Base-by-base conservation (phyloP, 2,329 filamentous ascomycete species). In the Alternaria consortialis region DNA sequence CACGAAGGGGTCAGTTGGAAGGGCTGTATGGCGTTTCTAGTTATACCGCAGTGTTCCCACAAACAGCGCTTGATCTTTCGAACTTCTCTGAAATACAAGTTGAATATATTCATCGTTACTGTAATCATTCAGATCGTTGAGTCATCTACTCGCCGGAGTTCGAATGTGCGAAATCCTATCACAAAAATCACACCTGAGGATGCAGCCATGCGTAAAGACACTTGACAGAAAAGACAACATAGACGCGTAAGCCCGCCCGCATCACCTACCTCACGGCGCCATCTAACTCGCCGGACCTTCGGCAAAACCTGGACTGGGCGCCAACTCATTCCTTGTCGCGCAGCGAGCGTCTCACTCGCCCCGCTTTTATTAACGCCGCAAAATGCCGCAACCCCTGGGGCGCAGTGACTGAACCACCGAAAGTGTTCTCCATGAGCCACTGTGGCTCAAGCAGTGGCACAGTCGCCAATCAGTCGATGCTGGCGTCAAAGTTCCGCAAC, bases 321-420 rank as follows among this genome's bases (percentile, higher is more conserved):
- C 36, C 39, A 47, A 23, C 43, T 5, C 32, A 36, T 13, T 17
- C 39, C 39, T 25, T 11, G 7, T 7, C 11, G 20, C 12, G 39
- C 39, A 2, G 32, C 51, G 31, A 53, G 58, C 53, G 47, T 44
- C 25, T 48, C 47, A 48, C 47, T 32, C 25, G 31, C 25, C 40
- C 34, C 37, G 32, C 43, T 48, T 40, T 57, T 42, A 25, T 40
- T 42, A 25, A 17, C 46, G 40, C 60, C 53, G 34, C 50, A 40
- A 51, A 50, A 43, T 53, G 40, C 53, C 31, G 54, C 54, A 32
- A 15, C 29, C 27, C n/a, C 20, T 61, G 58, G 53, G 58, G 53
- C 61, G 61, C 61, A 63, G 61, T 60, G 13, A 58, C 57, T 63
- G 53, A 50, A 63, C 60, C 57, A 57, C 60, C 13, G 12, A 53